Base-by-base conservation (phyloP, 2,329 filamentous ascomycete species). In the Polytolypa hystricis region DNA sequence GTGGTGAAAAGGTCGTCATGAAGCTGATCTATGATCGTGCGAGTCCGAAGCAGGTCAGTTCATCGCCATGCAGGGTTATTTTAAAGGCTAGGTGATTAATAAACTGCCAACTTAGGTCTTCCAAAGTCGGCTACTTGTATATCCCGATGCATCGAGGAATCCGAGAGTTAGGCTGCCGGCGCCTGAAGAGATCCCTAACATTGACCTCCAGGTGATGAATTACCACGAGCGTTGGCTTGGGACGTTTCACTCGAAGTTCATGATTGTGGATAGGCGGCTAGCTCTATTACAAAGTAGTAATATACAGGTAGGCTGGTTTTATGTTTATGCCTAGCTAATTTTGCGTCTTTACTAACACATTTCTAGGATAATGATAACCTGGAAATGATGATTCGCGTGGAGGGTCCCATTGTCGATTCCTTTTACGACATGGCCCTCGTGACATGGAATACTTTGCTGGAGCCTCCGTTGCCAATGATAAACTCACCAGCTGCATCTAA, bases 21-120 rank as follows among this genome's bases (percentile, higher is more conserved):
- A 86, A 85, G 52, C 61, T 89, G 43, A 74, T 86, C 48, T 86
- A 84, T 53, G 83, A 87, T 54, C 70, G 79, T 7, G 81, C 79
- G 6, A 74, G 71, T 40, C 57, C 73, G 2, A 74, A 72, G 40
- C 80, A 85, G 54, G 57, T 66, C 21, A 35, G 45, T 43, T 17
- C 15, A 26, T 16, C 17, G 14, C 14, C 15, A 23, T n/a, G n/a
- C n/a, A n/a, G n/a, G n/a, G n/a, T n/a, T 26, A n/a, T n/a, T n/a
- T n/a, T n/a, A n/a, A n/a, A n/a, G n/a, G n/a, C n/a, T n/a, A n/a
- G n/a, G n/a, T n/a, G n/a, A n/a, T n/a, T n/a, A n/a, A n/a, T n/a
- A n/a, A n/a, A n/a, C n/a, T n/a, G n/a, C n/a, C 17, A 12, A 10
- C 9, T 5, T 38, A 65, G 56, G 48, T 76, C 1, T 46, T 77